Evolutionary conservation across 225 moss, liverwort and hornwort genomes (phyloP).

Genomic region (Neckera pumila): DNA sequence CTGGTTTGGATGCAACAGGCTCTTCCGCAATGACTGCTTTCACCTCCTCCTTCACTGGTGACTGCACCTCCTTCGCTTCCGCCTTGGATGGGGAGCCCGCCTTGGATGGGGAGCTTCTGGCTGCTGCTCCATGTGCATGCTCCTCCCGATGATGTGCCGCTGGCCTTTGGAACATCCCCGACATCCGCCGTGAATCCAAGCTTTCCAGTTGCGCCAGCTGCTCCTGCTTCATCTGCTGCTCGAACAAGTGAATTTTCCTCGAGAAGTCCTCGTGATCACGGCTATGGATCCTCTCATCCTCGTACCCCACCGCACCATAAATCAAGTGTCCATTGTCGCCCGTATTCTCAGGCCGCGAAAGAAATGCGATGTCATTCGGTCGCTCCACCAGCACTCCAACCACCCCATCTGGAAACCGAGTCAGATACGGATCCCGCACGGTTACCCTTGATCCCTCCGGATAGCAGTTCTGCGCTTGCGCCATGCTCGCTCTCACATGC

Average conservation of each 20-base stretch:
- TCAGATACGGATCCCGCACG: slow-evolving; percentile 74
- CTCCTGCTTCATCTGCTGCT: slow-evolving; percentile 32
- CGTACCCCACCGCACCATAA: slow-evolving; percentile 11
- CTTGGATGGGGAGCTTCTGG: slow-evolving; percentile 1
- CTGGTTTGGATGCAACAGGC: neutral
- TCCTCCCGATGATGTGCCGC: slow-evolving; percentile 13
- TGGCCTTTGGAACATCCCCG: slow-evolving; percentile 9
- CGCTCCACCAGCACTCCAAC: slow-evolving; percentile 74
- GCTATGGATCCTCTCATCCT: neutral
- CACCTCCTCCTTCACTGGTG: neutral
- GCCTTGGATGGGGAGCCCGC: neutral
- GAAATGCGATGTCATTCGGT: slow-evolving; percentile 54
- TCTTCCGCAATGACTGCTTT: neutral
- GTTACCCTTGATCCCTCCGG: slow-evolving; percentile 59
- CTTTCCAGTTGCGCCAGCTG: neutral
- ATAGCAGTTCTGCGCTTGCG: slow-evolving; percentile 64
- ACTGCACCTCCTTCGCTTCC: neutral
- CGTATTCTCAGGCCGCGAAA: slow-evolving; percentile 27
- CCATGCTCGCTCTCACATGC: slow-evolving; percentile 53
- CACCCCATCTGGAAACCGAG: slow-evolving; percentile 64
- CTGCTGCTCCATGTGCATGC: neutral
- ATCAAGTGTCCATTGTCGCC: slow-evolving; percentile 23
- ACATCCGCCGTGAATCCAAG: slow-evolving; percentile 1
- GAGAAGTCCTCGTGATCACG: slow-evolving; percentile 28
- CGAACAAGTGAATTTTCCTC: slow-evolving; percentile 28